These are phyloP conservation scores for Aspergillus pseudoviridinutans DNA, from an alignment of 2,329 filamentous ascomycete genomes.

Conservation along the genomic window DNA sequence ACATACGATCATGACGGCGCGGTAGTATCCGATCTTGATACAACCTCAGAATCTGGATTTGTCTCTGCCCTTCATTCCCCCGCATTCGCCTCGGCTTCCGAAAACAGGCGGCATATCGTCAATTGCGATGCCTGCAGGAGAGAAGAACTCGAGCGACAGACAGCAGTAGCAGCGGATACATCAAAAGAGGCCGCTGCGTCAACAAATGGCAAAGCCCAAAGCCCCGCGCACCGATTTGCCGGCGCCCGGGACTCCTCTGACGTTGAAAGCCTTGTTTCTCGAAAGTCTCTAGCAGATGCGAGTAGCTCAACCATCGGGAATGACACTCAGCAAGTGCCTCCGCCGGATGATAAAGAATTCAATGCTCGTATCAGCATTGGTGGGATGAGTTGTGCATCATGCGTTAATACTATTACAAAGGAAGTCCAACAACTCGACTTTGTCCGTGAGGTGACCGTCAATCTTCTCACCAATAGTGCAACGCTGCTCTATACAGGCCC, in stretches of 20 bases:
- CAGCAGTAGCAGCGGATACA: constrained; percentile 11
- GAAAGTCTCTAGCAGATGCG: background rate
- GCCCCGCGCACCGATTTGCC: background rate
- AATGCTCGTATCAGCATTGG: constrained; percentile 49
- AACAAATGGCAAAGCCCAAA: background rate
- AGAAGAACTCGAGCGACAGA: constrained; percentile 29
- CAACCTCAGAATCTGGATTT: constrained; percentile 21
- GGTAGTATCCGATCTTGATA: constrained; percentile 34
- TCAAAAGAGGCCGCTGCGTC: constrained; percentile 3
- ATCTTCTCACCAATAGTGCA: constrained; percentile 65
- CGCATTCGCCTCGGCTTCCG: constrained; percentile 15
- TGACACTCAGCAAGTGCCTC: background rate
- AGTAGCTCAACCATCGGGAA: constrained; percentile 1
- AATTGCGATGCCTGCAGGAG: constrained; percentile 50
- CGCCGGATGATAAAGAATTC: constrained; percentile 13
- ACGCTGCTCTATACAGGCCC: constrained; percentile 53
- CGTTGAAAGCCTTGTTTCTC: constrained; percentile 3
- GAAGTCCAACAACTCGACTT: constrained; percentile 57
- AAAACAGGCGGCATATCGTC: constrained; percentile 40
- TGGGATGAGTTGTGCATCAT: constrained; percentile 72
- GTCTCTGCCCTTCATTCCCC: constrained; percentile 18
- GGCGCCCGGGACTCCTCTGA: background rate
- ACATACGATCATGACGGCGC: constrained; percentile 33
- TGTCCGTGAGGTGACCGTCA: constrained; percentile 58
- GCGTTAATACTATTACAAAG: constrained; percentile 59